A percentile compares a stretch with the other conserved stretches of the same genome.
Evolutionary conservation across 257 asterid species (phyloP).

Genomic region (Gentiana dahurica): DNA sequence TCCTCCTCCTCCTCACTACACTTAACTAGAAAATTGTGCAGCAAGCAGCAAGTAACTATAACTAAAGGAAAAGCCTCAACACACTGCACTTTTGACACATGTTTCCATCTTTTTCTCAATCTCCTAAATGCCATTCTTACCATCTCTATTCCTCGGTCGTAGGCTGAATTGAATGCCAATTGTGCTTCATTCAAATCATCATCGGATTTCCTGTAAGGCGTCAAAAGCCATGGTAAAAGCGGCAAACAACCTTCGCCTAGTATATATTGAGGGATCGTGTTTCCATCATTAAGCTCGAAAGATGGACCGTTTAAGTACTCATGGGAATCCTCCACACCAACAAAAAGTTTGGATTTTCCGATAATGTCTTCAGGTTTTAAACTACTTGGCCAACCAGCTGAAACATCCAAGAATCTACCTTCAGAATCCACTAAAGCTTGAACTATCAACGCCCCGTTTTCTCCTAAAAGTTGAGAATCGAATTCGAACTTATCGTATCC

Average conservation of each 20-base stretch:
- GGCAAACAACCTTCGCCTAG: conserved; percentile 79
- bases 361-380: conserved; percentile 39
- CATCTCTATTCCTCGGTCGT: conserved; percentile 47
- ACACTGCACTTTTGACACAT: conserved; percentile 57
- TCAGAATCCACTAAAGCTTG: conserved; percentile 92
- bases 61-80: conserved; percentile 78
- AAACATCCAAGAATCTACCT: conserved; percentile 87
- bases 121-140: conserved; percentile 50
- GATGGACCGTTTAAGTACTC: conserved; percentile 61
- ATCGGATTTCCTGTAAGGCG: conserved; percentile 33
- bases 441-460: conserved; percentile 41
- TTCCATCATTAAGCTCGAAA: conserved; percentile 42
- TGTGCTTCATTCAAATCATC: conserved; percentile 18
- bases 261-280: conserved; percentile 60
- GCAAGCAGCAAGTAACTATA: conserved; percentile 64
- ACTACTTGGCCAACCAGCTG: conserved; percentile 84
- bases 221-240: conserved; percentile 66
- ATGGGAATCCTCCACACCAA: conserved; percentile 48
- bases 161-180: conserved; percentile 50
- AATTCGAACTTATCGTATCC: conserved; percentile 63
- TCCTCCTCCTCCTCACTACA: conserved; percentile 41
- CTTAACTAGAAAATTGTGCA: conserved; percentile 89
- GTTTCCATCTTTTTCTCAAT: conserved; percentile 67
- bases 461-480: conserved; percentile 29
- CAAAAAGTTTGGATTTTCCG: conserved; percentile 46